phyloP scores from a whole-genome alignment of 2,329 filamentous ascomycete species.

The Hymenoscyphus fraxineus region DNA sequence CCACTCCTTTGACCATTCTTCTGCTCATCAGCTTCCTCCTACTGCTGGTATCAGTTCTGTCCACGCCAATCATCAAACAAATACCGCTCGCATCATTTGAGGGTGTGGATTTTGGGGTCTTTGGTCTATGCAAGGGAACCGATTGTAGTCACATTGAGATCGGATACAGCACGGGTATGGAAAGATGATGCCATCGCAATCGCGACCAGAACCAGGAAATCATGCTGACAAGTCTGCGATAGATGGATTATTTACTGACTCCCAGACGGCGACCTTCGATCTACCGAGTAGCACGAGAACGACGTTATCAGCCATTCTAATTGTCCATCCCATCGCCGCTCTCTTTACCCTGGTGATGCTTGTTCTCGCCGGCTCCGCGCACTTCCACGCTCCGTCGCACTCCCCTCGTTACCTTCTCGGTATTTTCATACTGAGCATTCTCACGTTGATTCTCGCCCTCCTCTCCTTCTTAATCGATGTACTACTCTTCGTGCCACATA shows the following conservation, averaged over 20 bases:
- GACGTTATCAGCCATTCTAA: constrained; percentile 79
- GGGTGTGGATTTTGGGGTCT: constrained; percentile 82
- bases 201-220: not conserved
- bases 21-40: constrained; percentile 82
- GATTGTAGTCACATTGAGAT: constrained; percentile 71
- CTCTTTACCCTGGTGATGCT: constrained; percentile 83
- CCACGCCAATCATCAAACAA: constrained; percentile 79
- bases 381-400: constrained; percentile 84
- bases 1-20: constrained; percentile 83
- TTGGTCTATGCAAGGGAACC: constrained; percentile 73
- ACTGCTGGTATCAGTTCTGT: constrained; percentile 82
- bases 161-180: constrained; percentile 80
- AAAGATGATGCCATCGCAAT: constrained; percentile 3
- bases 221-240: constrained; percentile 11
- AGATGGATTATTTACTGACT: constrained; percentile 28
- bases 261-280: constrained; percentile 46
- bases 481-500: constrained; percentile 86
- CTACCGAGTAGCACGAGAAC: constrained; percentile 50
- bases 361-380: constrained; percentile 71
- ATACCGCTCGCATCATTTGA: constrained; percentile 79
- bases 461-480: constrained; percentile 92
- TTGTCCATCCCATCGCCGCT: constrained; percentile 89
- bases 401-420: constrained; percentile 83
- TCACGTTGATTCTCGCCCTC: constrained; percentile 78
- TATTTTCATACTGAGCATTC: constrained; percentile 79